Evolutionary conservation across 2,329 filamentous ascomycete species (phyloP).

Genomic region (Rhytidhysteron rufulum): DNA sequence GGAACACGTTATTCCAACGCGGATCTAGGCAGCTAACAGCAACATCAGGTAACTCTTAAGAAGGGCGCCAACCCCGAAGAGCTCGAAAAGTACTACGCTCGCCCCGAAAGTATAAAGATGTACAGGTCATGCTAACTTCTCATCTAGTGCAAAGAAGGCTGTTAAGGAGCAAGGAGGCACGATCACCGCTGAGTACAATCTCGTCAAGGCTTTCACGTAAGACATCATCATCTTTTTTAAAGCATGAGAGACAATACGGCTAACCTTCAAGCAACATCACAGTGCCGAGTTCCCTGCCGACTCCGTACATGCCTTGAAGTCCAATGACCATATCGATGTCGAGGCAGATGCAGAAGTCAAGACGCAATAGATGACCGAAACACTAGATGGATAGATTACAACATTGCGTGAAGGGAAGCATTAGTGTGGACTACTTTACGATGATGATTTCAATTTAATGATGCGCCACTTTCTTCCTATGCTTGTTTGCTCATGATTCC

Average conservation of each 20-base stretch:
- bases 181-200: constrained; percentile 76
- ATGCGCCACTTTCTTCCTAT: too few species aligned
- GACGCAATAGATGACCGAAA: constrained; percentile 66
- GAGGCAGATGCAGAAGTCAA: constrained; percentile 69
- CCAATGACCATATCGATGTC: constrained; percentile 71
- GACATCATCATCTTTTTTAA: constrained; percentile 30
- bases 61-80: constrained; percentile 62
- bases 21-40: constrained; percentile 7
- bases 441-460: too few species aligned
- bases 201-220: constrained; percentile 94
- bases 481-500: too few species aligned
- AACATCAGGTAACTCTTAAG: constrained; percentile 72
- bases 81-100: constrained; percentile 59
- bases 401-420: too few species aligned
- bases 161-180: constrained; percentile 73
- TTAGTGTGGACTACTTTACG: too few species aligned
- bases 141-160: constrained; percentile 75
- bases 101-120: neutral
- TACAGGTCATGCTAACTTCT: too few species aligned
- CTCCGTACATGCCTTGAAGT: constrained; percentile 61
- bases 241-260: neutral
- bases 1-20: neutral
- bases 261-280: neutral
- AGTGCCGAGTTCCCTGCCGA: constrained; percentile 73
- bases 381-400: too few species aligned